These are phyloP conservation scores for Musa beccarii DNA, from an alignment of 176 grass and related monocot genomes.

Conservation along the genomic window DNA sequence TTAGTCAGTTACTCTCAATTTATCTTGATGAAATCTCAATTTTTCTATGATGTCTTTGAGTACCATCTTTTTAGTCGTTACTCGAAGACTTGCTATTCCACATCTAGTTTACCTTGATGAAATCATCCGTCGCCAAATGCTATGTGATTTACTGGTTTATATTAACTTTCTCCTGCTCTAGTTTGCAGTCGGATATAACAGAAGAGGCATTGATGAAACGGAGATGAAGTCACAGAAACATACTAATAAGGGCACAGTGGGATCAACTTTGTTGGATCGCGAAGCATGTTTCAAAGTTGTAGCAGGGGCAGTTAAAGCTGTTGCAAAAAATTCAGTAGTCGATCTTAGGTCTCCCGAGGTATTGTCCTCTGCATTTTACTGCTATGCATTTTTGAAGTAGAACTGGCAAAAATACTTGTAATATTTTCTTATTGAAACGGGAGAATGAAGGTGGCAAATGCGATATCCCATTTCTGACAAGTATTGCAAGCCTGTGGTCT, in stretches of 20 bases:
- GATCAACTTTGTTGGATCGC: conserved; percentile 62
- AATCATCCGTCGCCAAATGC: not conserved
- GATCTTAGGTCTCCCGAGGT: conserved; percentile 96
- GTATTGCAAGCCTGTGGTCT: not conserved
- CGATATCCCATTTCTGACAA: not conserved
- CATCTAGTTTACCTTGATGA: too few species aligned
- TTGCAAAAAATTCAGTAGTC: conserved; percentile 49
- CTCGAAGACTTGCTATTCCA: too few species aligned
- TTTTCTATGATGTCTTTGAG: not conserved
- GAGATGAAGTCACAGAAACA: conserved; percentile 50
- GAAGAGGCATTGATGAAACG: conserved; percentile 74
- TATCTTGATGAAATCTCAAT: not conserved
- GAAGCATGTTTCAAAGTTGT: conserved; percentile 75
- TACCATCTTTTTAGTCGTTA: too few species aligned
- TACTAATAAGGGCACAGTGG: conserved; percentile 18
- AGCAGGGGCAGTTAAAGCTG: conserved; percentile 56
- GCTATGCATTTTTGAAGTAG: conserved; percentile 8
- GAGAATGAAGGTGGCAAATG: not conserved
- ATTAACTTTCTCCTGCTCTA: conserved; percentile 27
- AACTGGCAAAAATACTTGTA: conserved; percentile 5
- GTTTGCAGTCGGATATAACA: conserved; percentile 91
- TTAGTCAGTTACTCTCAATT: not conserved
- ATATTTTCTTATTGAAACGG: not conserved
- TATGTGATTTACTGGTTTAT: not conserved
- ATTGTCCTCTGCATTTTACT: conserved; percentile 17